A percentile compares a stretch with the other conserved stretches of the same genome.
Evolutionary conservation across 495 filamentous ascomycete species (phyloP).

Genomic region (Trichoderma gamsii): DNA sequence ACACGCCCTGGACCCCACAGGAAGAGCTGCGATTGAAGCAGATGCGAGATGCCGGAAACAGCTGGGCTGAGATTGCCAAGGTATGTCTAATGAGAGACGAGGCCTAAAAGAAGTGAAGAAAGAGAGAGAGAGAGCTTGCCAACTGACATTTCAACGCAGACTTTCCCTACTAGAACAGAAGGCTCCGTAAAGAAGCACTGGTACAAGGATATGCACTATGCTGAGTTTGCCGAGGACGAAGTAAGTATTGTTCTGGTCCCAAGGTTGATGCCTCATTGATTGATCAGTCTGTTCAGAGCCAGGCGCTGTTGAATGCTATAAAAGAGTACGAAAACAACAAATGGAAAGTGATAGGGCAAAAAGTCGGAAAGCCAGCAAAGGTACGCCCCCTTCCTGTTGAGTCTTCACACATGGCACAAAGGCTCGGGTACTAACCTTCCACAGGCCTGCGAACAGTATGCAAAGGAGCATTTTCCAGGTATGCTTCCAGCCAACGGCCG

Average conservation of each 20-base stretch:
- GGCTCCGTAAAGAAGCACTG: conserved; percentile 99
- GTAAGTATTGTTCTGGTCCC: conserved; percentile 43
- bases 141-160: conserved; percentile 41
- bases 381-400: conserved; percentile 37
- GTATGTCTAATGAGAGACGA: conserved; percentile 34
- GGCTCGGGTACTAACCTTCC: conserved; percentile 16
- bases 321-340: conserved; percentile 98
- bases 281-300: conserved; percentile 49
- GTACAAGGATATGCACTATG: conserved; percentile 99
- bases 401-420: neutral
- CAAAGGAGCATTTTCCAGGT: conserved; percentile 84
- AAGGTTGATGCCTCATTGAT: conserved; percentile 12
- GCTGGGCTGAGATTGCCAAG: conserved; percentile 98
- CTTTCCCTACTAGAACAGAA: conserved; percentile 87
- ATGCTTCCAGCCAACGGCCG: conserved; percentile 9
- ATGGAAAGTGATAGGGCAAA: conserved; percentile 94
- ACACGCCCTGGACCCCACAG: conserved; percentile 93
- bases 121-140: too few relatives aligned
- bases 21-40: conserved; percentile 89
- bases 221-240: conserved; percentile 97
- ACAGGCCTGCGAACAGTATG: conserved; percentile 96
- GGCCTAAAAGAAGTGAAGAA: neutral
- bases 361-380: conserved; percentile 97
- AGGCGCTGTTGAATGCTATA: conserved; percentile 83
- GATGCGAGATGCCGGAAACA: conserved; percentile 88